These are phyloP conservation scores for Micromonas commoda DNA, from an alignment of 139 green algal genomes.

Conservation along the genomic window DNA sequence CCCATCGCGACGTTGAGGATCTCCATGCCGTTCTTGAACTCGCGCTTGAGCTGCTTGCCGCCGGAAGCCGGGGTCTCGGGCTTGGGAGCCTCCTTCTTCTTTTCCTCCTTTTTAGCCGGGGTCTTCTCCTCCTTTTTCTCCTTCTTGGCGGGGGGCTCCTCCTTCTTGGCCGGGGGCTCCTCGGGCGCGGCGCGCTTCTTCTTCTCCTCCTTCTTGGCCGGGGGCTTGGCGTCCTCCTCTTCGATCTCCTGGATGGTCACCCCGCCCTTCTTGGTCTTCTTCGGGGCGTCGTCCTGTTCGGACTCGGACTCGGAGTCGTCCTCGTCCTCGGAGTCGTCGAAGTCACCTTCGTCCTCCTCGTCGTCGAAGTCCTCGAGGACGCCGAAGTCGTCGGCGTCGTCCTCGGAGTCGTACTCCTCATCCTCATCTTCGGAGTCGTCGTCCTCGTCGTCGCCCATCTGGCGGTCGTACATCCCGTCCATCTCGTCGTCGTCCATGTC, in stretches of 20 bases:
- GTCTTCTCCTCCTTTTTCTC: constrained; percentile 20
- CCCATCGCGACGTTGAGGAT: constrained; percentile 53
- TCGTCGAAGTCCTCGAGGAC: constrained; percentile 51
- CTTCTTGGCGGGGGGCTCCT: constrained; percentile 21
- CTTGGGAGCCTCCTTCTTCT: constrained; percentile 34
- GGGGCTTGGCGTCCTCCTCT: constrained; percentile 25
- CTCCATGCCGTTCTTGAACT: constrained; percentile 34
- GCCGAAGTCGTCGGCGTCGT: constrained; percentile 38
- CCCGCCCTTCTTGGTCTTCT: constrained; percentile 24
- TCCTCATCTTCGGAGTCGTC: constrained; percentile 19
- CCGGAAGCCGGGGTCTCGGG: neutral
- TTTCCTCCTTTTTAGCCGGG: no score
- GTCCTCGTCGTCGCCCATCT: constrained; percentile 28
- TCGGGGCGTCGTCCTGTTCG: constrained; percentile 27
- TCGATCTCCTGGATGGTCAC: constrained; percentile 53
- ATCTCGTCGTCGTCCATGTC: constrained; percentile 24
- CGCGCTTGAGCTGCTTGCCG: constrained; percentile 16
- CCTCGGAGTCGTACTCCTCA: constrained; percentile 34
- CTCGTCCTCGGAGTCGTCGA: constrained; percentile 14
- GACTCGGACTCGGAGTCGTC: neutral
- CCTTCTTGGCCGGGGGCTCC: constrained; percentile 8
- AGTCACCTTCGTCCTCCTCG: constrained; percentile 42
- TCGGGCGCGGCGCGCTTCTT: constrained; percentile 22
- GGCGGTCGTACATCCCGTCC: neutral
- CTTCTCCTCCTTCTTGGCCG: constrained; percentile 18